A percentile compares a stretch with the other conserved stretches of the same genome.
phyloP scores from a whole-genome alignment of 1,284 basidiomycete species.

The Naganishia cerealis region DNA sequence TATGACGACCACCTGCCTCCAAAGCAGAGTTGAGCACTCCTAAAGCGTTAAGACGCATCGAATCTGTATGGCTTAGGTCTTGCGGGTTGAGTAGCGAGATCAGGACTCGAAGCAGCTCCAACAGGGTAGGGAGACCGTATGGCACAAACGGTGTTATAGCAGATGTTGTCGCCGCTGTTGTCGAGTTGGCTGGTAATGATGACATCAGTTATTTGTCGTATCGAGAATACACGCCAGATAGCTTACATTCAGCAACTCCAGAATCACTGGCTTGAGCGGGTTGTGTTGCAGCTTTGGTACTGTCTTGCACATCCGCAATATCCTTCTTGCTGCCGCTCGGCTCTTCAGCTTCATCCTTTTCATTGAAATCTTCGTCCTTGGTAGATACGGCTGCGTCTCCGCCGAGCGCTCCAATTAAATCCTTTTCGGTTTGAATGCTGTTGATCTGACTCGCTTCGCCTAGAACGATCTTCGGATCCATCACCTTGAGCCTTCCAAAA shows the following conservation, averaged over 20 bases:
- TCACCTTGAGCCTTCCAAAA: slow-evolving; percentile 69
- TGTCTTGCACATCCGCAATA: not conserved
- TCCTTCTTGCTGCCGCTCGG: not conserved
- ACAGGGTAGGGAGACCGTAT: slow-evolving; percentile 88
- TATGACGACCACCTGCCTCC: slow-evolving; percentile 74
- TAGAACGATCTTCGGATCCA: slow-evolving; percentile 59
- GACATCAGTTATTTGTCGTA: not conserved
- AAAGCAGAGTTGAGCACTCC: slow-evolving; percentile 85
- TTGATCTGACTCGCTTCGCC: slow-evolving; percentile 56
- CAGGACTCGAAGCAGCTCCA: slow-evolving; percentile 89
- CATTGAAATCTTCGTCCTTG: not conserved
- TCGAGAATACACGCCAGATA: not conserved
- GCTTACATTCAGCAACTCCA: slow-evolving; percentile 16
- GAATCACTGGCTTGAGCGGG: not conserved
- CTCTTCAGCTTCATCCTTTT: not conserved
- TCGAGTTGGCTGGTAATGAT: not conserved
- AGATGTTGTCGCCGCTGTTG: not conserved
- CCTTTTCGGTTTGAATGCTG: slow-evolving; percentile 32
- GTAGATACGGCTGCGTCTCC: slow-evolving; percentile 15
- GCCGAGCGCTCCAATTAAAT: slow-evolving; percentile 16
- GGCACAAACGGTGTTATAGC: slow-evolving; percentile 38
- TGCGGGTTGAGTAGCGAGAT: slow-evolving; percentile 92
- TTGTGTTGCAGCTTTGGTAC: not conserved
- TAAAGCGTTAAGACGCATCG: slow-evolving; percentile 86
- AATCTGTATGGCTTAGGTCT: slow-evolving; percentile 92